Conservation (phyloP, 2,329 filamentous ascomycete genomes). For the Bipolaris cookei region DNA sequence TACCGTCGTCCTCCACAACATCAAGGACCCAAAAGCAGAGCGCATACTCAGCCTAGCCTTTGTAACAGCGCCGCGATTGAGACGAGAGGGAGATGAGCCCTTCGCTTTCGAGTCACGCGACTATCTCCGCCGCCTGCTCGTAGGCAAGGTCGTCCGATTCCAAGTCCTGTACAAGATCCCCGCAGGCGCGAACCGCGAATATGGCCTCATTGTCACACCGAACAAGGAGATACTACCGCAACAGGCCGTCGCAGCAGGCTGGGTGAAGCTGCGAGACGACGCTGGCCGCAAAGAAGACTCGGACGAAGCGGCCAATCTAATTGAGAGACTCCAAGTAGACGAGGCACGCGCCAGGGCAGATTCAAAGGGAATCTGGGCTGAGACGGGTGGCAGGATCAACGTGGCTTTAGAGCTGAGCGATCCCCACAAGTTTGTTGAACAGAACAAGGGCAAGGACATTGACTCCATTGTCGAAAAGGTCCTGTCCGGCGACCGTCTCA, state of each 20-base stretch:
- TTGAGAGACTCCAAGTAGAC: conserved; percentile 78
- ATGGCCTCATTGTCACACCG: conserved; percentile 78
- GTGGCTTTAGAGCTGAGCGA: conserved; percentile 82
- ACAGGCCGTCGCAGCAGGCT: conserved; percentile 82
- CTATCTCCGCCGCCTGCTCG: conserved; percentile 79
- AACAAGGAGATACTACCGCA: conserved; percentile 77
- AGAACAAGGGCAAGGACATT: conserved; percentile 84
- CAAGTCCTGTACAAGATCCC: conserved; percentile 87
- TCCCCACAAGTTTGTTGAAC: conserved; percentile 74
- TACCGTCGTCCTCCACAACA: conserved; percentile 81
- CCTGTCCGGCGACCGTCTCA: conserved; percentile 86
- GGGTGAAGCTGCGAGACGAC: conserved; percentile 92
- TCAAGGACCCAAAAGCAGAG: conserved; percentile 81
- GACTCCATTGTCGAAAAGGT: conserved; percentile 86
- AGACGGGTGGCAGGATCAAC: conserved; percentile 70
- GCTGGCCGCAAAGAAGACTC: conserved; percentile 89
- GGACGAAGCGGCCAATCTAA: conserved; percentile 70
- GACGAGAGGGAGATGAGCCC: conserved; percentile 88
- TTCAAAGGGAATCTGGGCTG: conserved; percentile 80
- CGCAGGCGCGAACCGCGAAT: conserved; percentile 77
- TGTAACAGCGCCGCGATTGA: conserved; percentile 84
- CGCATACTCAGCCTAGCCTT: conserved; percentile 89
- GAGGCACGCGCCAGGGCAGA: conserved; percentile 80
- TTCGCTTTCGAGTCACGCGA: conserved; percentile 95
- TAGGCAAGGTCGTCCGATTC: conserved; percentile 88